Conservation (phyloP, 768 basidiomycete genomes). For the Suillus subalutaceus region DNA sequence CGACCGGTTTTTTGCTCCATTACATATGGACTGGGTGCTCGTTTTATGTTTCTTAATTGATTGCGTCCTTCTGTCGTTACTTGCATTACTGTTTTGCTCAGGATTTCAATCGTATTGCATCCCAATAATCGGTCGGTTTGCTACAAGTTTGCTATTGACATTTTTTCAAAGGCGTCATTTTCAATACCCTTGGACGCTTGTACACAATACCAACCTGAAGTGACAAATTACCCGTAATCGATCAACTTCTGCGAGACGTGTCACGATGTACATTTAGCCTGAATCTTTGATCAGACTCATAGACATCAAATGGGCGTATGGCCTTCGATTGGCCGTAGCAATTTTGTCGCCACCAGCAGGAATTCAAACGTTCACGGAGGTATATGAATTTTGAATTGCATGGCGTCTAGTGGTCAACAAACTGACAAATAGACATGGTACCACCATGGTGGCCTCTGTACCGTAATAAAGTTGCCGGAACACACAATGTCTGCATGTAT, state of each 20-base stretch:
- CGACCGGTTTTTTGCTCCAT: conserved; percentile 13
- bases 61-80: conserved; percentile 29
- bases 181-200: background rate
- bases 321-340: too few relatives aligned
- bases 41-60: conserved; percentile 31
- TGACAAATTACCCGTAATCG: background rate
- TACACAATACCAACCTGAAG: background rate
- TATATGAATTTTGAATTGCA: too few relatives aligned
- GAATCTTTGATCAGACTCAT: background rate
- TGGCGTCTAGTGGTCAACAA: too few relatives aligned
- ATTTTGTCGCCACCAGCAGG: too few relatives aligned
- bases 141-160: background rate
- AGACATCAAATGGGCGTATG: too few relatives aligned
- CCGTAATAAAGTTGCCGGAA: too few relatives aligned
- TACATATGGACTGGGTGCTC: conserved; percentile 28
- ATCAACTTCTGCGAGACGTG: background rate
- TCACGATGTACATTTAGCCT: background rate
- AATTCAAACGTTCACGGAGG: too few relatives aligned
- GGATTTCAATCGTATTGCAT: conserved; percentile 21
- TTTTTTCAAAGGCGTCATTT: background rate
- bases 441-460: too few relatives aligned
- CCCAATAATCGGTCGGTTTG: conserved; percentile 11
- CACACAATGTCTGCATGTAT: background rate
- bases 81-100: conserved; percentile 35
- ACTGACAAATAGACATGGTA: too few relatives aligned